These are phyloP conservation scores for Russula foetens DNA, from an alignment of 768 basidiomycete species.

Conservation along the genomic window DNA sequence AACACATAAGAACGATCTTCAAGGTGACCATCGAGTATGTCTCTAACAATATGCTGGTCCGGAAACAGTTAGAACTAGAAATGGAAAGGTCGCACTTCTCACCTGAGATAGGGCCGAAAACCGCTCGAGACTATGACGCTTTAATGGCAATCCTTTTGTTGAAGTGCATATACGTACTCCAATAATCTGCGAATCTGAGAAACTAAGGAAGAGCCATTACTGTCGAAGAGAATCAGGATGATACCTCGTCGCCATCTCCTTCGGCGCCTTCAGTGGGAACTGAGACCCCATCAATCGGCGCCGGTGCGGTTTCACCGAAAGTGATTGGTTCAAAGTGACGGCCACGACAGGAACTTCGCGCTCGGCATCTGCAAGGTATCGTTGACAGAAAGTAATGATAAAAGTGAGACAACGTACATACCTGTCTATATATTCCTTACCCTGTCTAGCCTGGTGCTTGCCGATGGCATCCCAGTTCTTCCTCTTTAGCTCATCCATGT, in stretches of 20 bases:
- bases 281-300: background rate
- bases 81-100: too few relatives aligned
- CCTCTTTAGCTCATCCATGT: background rate
- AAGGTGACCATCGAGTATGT: conserved; percentile 4
- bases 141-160: background rate
- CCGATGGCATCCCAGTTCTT: background rate
- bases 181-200: background rate
- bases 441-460: background rate
- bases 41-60: background rate
- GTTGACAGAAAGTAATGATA: background rate
- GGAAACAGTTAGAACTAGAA: too few relatives aligned
- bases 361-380: conserved; percentile 3
- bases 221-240: too few relatives aligned
- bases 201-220: background rate
- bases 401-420: background rate
- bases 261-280: background rate
- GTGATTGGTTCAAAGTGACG: background rate
- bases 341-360: background rate
- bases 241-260: conserved; percentile 1
- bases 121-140: background rate
- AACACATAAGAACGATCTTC: conserved; percentile 1
- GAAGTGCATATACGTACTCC: background rate
- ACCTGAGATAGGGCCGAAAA: background rate
- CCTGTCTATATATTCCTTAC: background rate
- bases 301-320: background rate